Conservation (phyloP, 1,284 basidiomycete species). For the Ustilago hordei region DNA sequence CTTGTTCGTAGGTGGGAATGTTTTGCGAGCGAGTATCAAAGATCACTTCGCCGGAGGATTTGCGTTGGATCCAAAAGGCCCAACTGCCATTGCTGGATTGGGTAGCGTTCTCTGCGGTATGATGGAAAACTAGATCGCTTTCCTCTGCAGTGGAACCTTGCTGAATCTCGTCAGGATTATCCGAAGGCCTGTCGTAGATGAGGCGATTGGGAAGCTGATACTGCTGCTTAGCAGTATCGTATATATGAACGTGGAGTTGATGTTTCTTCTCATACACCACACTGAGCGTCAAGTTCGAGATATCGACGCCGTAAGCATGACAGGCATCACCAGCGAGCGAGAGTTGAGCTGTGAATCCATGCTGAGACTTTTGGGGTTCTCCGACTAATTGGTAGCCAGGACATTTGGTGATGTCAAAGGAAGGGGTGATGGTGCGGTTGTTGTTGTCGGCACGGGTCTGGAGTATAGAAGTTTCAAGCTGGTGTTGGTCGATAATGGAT, state of each 20-base stretch:
- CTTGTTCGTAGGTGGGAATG: constrained; percentile 53
- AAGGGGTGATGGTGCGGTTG: constrained; percentile 21
- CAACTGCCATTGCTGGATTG: constrained; percentile 72
- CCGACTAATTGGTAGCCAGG: constrained; percentile 55
- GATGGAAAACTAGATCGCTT: constrained; percentile 75
- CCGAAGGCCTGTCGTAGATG: constrained; percentile 75
- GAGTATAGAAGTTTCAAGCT: constrained; percentile 32
- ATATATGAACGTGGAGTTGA: constrained; percentile 79
- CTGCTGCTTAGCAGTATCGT: constrained; percentile 74
- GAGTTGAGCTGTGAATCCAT: constrained; percentile 75
- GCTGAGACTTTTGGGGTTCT: constrained; percentile 15
- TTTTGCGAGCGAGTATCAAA: constrained; percentile 77
- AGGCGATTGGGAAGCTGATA: constrained; percentile 78
- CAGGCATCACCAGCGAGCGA: constrained; percentile 76
- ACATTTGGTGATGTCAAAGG: constrained; percentile 43
- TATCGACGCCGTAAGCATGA: constrained; percentile 79
- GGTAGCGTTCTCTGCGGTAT: constrained; percentile 71
- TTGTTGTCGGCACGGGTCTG: constrained; percentile 21
- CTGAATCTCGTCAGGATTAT: constrained; percentile 43
- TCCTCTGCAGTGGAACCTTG: constrained; percentile 37
- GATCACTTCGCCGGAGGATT: constrained; percentile 73
- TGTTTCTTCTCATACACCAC: constrained; percentile 75
- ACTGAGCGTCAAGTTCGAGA: constrained; percentile 76
- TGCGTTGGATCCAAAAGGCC: constrained; percentile 80
- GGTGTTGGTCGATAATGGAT: constrained; percentile 19